A percentile compares a stretch with the other conserved stretches of the same genome.
These are phyloP conservation scores for Gossypium raimondii DNA, from an alignment of 345 rosid genomes.

Conservation along the genomic window DNA sequence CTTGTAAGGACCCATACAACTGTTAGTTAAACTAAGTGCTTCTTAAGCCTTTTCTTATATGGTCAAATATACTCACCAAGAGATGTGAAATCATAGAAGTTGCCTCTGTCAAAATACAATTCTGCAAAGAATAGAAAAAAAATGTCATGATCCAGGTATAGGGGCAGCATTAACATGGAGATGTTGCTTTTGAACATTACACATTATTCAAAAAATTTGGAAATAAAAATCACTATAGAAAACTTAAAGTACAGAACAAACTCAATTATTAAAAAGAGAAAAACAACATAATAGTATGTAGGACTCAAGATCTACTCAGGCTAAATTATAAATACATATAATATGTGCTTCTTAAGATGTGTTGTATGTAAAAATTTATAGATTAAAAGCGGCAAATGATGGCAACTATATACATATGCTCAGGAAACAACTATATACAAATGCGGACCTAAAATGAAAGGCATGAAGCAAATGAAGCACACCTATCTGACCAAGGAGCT, in stretches of 20 bases:
- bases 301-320: neutral
- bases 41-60: neutral
- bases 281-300: neutral
- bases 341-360: neutral
- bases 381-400: neutral
- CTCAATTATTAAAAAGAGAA: conserved; percentile 3
- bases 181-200: neutral
- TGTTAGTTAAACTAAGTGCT: neutral
- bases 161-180: neutral
- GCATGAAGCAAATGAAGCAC: conserved; percentile 16
- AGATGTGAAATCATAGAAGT: conserved; percentile 57
- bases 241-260: neutral
- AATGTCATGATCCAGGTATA: neutral
- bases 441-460: neutral
- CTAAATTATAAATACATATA: neutral
- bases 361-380: neutral
- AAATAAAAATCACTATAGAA: neutral
- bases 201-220: neutral
- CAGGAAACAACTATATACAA: neutral
- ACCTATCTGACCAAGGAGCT: conserved; percentile 81
- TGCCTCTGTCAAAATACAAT: conserved; percentile 49
- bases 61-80: conserved; percentile 40
- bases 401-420: neutral
- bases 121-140: conserved; percentile 32
- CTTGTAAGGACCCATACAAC: conserved; percentile 4